A percentile compares a stretch with the other conserved stretches of the same genome.
Evolutionary conservation across 352 stramenopile species (phyloP).

Genomic region (Phytophthora nicotianae): DNA sequence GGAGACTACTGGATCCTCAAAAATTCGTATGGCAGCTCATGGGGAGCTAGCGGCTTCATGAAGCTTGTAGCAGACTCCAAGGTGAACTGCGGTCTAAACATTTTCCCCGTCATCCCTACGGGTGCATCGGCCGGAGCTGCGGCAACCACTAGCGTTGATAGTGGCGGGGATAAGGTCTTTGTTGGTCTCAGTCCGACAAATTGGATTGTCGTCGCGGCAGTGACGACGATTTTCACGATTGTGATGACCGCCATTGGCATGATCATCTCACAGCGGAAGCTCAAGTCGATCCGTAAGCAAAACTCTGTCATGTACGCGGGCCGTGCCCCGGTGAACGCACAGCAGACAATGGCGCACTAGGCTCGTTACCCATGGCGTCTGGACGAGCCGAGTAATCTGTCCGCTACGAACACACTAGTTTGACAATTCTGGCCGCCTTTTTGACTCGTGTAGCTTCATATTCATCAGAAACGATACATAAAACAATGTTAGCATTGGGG

Average conservation of each 20-base stretch:
- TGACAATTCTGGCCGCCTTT: background rate
- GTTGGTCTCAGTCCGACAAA: conserved; percentile 50
- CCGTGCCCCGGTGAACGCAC: conserved; percentile 29
- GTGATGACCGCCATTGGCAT: conserved; percentile 58
- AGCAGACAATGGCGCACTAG: conserved; percentile 14
- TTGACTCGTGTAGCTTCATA: background rate
- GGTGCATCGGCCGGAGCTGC: conserved; percentile 56
- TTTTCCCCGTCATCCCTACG: conserved; percentile 74
- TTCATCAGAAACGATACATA: background rate
- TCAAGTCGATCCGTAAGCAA: conserved; percentile 56
- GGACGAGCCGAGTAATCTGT: background rate
- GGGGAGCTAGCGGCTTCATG: conserved; percentile 72
- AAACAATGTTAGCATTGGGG: background rate
- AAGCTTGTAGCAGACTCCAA: conserved; percentile 70
- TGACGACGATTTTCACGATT: conserved; percentile 56
- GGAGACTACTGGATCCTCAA: conserved; percentile 87
- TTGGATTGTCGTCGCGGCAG: conserved; percentile 67
- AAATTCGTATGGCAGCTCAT: conserved; percentile 79
- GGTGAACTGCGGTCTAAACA: conserved; percentile 79
- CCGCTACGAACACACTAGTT: background rate
- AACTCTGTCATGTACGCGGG: conserved; percentile 46
- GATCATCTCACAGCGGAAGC: conserved; percentile 45
- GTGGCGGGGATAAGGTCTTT: conserved; percentile 67
- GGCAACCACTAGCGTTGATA: conserved; percentile 53
- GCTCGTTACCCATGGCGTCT: background rate